Percentiles rank a stretch among this genome's conserved stretches.
Evolutionary conservation across 805 yeast genomes (phyloP).

Genomic region (Metschnikowia proteae): DNA sequence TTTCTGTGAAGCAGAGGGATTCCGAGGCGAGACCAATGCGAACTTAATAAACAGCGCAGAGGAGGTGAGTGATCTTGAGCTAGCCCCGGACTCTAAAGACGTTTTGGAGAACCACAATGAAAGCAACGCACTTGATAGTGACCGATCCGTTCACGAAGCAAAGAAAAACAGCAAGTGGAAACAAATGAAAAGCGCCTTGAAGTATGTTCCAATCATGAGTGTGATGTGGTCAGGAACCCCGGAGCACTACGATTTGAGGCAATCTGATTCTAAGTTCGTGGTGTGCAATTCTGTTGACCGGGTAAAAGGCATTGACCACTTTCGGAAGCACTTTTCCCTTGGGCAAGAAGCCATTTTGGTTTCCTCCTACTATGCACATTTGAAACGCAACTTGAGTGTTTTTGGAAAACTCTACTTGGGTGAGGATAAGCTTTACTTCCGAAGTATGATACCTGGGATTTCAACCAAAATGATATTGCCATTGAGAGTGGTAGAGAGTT

Average conservation of each 20-base stretch:
- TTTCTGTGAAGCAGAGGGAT: constrained; percentile 17
- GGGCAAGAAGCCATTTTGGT: constrained; percentile 48
- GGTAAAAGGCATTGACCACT: constrained; percentile 50
- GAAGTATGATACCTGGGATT: constrained; percentile 75
- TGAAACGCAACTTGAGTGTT: constrained; percentile 67
- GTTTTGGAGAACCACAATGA: not conserved
- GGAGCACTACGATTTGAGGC: constrained; percentile 49
- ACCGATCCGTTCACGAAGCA: constrained; percentile 1
- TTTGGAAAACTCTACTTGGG: constrained; percentile 85
- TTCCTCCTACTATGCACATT: constrained; percentile 67
- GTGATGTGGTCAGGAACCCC: constrained; percentile 57
- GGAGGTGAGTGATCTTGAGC: not conserved
- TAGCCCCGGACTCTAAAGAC: not conserved
- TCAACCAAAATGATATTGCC: constrained; percentile 83
- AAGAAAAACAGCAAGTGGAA: constrained; percentile 11
- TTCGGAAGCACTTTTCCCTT: constrained; percentile 63
- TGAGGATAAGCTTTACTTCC: constrained; percentile 64
- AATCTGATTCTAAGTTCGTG: constrained; percentile 45
- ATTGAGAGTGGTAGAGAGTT: constrained; percentile 63
- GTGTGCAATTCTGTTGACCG: constrained; percentile 44
- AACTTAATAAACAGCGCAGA: not conserved
- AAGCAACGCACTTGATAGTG: constrained; percentile 1
- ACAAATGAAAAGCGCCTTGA: constrained; percentile 21
- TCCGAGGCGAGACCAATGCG: not conserved
- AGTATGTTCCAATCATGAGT: constrained; percentile 28